Conservation (phyloP, 2,329 filamentous ascomycete genomes). For the Incumbomyces delicatus region DNA sequence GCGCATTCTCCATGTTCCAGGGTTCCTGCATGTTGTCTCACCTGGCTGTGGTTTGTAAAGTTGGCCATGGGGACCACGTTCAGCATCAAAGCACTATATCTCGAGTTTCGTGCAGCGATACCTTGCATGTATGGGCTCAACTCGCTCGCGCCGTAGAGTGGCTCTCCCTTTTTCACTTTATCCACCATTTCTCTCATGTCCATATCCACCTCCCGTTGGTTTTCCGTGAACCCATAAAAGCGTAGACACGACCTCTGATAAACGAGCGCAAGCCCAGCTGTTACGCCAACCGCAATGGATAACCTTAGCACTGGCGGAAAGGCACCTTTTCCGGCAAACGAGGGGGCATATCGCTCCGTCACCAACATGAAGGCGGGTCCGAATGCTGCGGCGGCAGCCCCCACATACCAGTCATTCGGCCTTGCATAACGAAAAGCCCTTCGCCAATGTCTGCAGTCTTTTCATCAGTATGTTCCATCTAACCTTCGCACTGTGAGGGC, state of each 20-base stretch:
- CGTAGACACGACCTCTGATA: conserved; percentile 77
- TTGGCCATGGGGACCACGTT: conserved; percentile 94
- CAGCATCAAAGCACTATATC: conserved; percentile 76
- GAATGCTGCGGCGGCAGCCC: conserved; percentile 56
- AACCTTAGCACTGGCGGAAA: conserved; percentile 78
- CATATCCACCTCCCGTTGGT: conserved; percentile 81
- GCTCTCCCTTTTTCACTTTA: conserved; percentile 85
- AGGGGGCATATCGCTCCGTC: conserved; percentile 78
- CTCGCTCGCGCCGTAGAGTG: conserved; percentile 72
- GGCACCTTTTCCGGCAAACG: conserved; percentile 70
- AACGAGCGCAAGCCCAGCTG: conserved; percentile 73
- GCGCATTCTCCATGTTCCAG: neutral
- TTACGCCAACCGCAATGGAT: conserved; percentile 58
- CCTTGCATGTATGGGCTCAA: conserved; percentile 87
- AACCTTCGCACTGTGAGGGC: conserved; percentile 6
- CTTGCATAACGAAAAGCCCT: conserved; percentile 83
- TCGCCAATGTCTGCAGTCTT: conserved; percentile 57
- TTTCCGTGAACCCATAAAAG: conserved; percentile 93
- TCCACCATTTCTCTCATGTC: conserved; percentile 98
- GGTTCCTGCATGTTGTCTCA: conserved; percentile 24
- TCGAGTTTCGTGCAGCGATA: conserved; percentile 80
- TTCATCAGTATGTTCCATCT: neutral
- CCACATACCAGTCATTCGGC: conserved; percentile 69
- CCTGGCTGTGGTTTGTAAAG: conserved; percentile 84
- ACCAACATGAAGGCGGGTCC: conserved; percentile 64